Percentiles rank a stretch among this genome's conserved stretches.
phyloP scores from a whole-genome alignment of 2,329 filamentous ascomycete species.

The Calonectria montana region DNA sequence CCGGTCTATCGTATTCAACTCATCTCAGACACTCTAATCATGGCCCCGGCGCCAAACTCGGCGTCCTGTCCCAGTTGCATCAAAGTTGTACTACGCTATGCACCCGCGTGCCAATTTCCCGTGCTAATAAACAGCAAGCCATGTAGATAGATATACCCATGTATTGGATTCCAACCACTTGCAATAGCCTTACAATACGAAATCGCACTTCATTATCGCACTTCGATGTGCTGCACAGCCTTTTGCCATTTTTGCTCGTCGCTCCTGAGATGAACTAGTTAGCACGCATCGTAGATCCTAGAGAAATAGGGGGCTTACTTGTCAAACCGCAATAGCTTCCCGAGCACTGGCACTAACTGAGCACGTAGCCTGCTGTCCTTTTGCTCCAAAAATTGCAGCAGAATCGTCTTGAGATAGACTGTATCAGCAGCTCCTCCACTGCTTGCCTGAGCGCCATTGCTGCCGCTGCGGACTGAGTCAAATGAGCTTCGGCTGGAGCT shows the following conservation, averaged over 20 bases:
- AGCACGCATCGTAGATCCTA: background rate
- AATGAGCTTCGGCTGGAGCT: slow-evolving; percentile 57
- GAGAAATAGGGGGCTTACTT: slow-evolving; percentile 63
- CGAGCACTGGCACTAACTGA: slow-evolving; percentile 82
- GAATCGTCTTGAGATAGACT: slow-evolving; percentile 82
- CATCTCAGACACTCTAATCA: background rate
- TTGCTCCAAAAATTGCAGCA: slow-evolving; percentile 84
- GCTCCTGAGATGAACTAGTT: slow-evolving; percentile 48
- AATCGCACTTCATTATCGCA: slow-evolving; percentile 40
- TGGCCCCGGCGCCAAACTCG: background rate
- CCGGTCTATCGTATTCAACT: background rate
- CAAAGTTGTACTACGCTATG: slow-evolving; percentile 34
- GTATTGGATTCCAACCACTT: background rate
- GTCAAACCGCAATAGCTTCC: slow-evolving; percentile 81
- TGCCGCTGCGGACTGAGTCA: slow-evolving; percentile 51
- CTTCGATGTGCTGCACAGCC: slow-evolving; percentile 70
- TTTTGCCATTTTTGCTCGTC: slow-evolving; percentile 91
- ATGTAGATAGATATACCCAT: background rate
- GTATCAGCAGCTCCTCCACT: slow-evolving; percentile 55
- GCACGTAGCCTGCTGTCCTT: slow-evolving; percentile 81
- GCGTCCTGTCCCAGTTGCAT: slow-evolving; percentile 1
- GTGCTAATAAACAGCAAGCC: background rate
- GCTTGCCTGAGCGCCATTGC: slow-evolving; percentile 42
- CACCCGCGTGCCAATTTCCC: slow-evolving; percentile 12
- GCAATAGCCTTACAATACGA: background rate